A percentile compares a stretch with the other conserved stretches of the same genome.
Conservation (phyloP, 306 rosid genomes). For the Quercus bicolor region DNA sequence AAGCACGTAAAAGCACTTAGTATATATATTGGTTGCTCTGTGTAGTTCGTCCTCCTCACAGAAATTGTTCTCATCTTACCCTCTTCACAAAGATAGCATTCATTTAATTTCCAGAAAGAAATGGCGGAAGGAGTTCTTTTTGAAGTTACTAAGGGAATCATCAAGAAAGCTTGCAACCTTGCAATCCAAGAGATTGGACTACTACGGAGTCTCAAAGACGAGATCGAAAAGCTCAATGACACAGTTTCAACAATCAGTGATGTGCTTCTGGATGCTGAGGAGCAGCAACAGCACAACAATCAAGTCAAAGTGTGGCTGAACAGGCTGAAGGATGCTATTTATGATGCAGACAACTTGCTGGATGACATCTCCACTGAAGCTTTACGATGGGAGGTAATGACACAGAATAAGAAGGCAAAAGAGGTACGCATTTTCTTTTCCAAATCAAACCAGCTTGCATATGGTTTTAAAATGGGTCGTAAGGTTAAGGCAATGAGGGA, state of each 20-base stretch:
- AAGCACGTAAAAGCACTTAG: too few relatives aligned
- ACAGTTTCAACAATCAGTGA: neutral
- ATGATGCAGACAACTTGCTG: neutral
- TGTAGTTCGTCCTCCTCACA: too few relatives aligned
- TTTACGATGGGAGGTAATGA: neutral
- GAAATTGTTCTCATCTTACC: too few relatives aligned
- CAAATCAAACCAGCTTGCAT: neutral
- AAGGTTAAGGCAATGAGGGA: too few relatives aligned
- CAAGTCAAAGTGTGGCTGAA: neutral
- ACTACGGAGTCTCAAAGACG: neutral
- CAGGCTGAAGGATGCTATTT: neutral
- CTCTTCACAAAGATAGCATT: too few relatives aligned
- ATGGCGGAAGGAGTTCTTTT: constrained; percentile 10
- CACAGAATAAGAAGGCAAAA: neutral
- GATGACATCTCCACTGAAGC: neutral
- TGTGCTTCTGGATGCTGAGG: neutral
- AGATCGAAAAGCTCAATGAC: neutral
- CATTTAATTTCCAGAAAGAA: neutral
- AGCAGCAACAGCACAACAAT: neutral
- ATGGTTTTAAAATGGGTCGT: neutral
- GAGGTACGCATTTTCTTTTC: neutral
- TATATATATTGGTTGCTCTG: too few relatives aligned
- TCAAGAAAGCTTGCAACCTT: neutral
- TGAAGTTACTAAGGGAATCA: neutral
- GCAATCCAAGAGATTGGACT: neutral